These are phyloP conservation scores for Violaceomyces palustris DNA, from an alignment of 1,284 basidiomycete genomes.

Conservation along the genomic window DNA sequence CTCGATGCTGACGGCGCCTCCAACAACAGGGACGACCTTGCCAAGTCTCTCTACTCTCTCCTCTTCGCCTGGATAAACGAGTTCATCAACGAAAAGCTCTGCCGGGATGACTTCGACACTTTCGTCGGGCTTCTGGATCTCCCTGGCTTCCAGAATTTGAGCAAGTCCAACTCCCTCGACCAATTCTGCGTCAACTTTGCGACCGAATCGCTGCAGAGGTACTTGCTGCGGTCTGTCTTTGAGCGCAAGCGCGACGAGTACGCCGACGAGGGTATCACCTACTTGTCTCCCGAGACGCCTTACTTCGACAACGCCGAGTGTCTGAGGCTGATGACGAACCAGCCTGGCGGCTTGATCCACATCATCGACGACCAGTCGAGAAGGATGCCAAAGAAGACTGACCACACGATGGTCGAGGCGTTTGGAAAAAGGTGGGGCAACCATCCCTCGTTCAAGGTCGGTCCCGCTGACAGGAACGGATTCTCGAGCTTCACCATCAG, in stretches of 20 bases:
- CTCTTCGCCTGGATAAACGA: conserved; percentile 97
- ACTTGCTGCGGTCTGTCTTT: conserved; percentile 73
- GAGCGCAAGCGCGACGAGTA: conserved; percentile 77
- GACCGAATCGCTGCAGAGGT: conserved; percentile 81
- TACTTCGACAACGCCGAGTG: conserved; percentile 92
- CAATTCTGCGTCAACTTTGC: conserved; percentile 96
- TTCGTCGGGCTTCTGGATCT: conserved; percentile 95
- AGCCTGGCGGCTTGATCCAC: conserved; percentile 84
- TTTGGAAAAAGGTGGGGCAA: conserved; percentile 91
- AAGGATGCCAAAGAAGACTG: conserved; percentile 79
- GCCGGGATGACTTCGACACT: conserved; percentile 56
- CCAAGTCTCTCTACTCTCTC: conserved; percentile 85
- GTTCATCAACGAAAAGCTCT: conserved; percentile 83
- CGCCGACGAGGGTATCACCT: conserved; percentile 72
- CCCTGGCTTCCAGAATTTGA: conserved; percentile 68
- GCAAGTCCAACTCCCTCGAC: conserved; percentile 79
- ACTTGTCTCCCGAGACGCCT: conserved; percentile 66
- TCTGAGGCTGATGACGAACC: conserved; percentile 76
- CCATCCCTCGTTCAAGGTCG: conserved; percentile 69
- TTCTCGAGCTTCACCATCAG: conserved; percentile 83
- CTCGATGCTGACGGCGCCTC: conserved; percentile 88
- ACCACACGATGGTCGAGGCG: conserved; percentile 88
- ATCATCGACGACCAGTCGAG: conserved; percentile 96
- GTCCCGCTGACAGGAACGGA: conserved; percentile 63
- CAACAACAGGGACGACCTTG: conserved; percentile 86